phyloP scores from a whole-genome alignment of 2,329 filamentous ascomycete genomes.

The Malbranchea cinnamomea region DNA sequence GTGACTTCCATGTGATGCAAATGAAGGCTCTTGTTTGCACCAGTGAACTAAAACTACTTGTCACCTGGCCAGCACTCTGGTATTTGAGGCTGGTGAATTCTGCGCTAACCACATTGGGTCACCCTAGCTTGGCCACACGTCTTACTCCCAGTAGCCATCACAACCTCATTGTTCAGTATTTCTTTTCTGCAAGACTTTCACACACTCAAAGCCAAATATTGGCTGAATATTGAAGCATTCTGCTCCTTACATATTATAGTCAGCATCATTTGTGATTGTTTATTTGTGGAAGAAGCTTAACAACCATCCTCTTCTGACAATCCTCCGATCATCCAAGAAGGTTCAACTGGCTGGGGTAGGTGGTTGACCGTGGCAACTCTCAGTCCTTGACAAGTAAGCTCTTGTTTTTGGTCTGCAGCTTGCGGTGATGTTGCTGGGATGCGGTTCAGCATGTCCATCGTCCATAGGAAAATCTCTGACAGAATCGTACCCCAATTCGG shows the following conservation, averaged over 20 bases:
- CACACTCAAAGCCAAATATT: conserved; percentile 3
- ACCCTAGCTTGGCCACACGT: conserved; percentile 25
- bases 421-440: conserved; percentile 9
- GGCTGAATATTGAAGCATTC: conserved; percentile 2
- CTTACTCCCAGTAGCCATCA: conserved; percentile 11
- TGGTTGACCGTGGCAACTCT: conserved; percentile 28
- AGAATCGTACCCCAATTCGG: no score
- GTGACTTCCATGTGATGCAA: no score
- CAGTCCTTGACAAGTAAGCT: conserved; percentile 27
- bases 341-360: conserved; percentile 10
- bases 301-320: no score
- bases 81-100: conserved; percentile 5
- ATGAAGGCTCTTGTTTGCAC: no score
- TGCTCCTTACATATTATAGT: neutral
- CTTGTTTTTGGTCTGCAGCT: conserved; percentile 10
- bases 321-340: conserved; percentile 5
- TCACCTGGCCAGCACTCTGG: no score
- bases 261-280: no score
- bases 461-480: no score
- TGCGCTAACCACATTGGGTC: conserved; percentile 29
- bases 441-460: no score
- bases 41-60: no score
- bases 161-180: conserved; percentile 11
- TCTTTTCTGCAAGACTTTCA: conserved; percentile 1
- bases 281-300: no score